phyloP scores from a whole-genome alignment of 768 basidiomycete genomes.

The Leucocoprinus sp. region DNA sequence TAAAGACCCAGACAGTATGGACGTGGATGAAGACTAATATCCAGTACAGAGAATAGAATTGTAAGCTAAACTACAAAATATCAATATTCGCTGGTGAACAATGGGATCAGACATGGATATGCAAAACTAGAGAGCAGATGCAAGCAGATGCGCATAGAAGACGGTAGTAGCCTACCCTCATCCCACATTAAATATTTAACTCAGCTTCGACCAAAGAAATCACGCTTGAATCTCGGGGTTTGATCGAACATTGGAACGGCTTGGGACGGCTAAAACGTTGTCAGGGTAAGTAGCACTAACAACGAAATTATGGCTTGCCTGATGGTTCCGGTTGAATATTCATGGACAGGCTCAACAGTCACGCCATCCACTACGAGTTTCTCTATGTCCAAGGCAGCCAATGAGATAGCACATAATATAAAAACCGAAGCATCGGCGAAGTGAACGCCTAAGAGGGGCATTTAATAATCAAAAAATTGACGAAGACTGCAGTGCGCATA shows the following conservation, averaged over 20 bases:
- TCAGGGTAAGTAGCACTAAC: background rate
- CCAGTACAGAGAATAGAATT: background rate
- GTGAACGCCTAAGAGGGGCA: conserved; percentile 31
- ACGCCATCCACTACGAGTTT: conserved; percentile 38
- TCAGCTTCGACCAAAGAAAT: conserved; percentile 44
- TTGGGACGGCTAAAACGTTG: conserved; percentile 44
- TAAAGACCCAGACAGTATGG: conserved; percentile 8
- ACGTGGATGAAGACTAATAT: conserved; percentile 1
- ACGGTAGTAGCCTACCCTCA: background rate
- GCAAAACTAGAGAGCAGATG: background rate
- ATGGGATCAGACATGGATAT: background rate
- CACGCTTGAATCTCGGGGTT: conserved; percentile 52
- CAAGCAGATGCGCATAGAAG: background rate
- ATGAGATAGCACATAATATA: conserved; percentile 41
- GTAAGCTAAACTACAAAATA: conserved; percentile 1
- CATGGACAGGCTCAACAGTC: conserved; percentile 43
- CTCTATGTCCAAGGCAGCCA: conserved; percentile 44
- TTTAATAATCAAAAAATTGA: conserved; percentile 6
- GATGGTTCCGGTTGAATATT: conserved; percentile 55
- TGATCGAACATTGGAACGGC: conserved; percentile 52
- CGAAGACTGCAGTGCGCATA: conserved; percentile 16
- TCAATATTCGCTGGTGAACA: background rate
- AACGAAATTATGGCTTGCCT: conserved; percentile 29
- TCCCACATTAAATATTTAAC: conserved; percentile 10
- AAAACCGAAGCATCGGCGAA: conserved; percentile 49